These are phyloP conservation scores for Populus deltoides DNA, from an alignment of 345 rosid genomes.

Conservation along the genomic window DNA sequence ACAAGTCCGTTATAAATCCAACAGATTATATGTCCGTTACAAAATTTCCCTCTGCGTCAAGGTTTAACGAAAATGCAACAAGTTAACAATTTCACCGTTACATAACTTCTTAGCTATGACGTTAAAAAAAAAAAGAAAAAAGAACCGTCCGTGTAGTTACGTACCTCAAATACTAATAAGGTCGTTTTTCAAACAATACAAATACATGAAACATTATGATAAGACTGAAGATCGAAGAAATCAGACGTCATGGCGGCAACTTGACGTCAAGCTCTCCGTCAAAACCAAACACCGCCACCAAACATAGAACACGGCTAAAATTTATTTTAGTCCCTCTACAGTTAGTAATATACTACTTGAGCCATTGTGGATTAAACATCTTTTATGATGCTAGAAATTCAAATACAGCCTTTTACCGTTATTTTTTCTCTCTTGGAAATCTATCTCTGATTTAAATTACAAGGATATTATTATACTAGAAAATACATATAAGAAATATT, in stretches of 20 bases:
- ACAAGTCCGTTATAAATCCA: no score
- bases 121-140: no score
- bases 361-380: not conserved
- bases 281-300: conserved; percentile 16
- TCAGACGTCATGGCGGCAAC: conserved; percentile 4
- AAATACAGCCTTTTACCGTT: not conserved
- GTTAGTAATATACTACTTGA: not conserved
- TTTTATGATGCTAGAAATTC: no score
- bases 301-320: not conserved
- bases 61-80: not conserved
- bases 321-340: not conserved
- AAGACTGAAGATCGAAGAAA: not conserved
- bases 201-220: no score
- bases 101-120: not conserved
- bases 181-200: not conserved
- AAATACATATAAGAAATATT: no score
- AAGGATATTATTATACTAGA: no score
- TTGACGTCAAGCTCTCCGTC: conserved; percentile 42
- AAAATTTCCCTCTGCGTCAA: no score
- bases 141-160: not conserved
- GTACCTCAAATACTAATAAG: not conserved
- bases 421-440: no score
- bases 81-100: not conserved
- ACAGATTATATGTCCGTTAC: not conserved
- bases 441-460: no score